Base-by-base conservation (phyloP, 768 basidiomycete species). In the Gymnopilus dilepis region DNA sequence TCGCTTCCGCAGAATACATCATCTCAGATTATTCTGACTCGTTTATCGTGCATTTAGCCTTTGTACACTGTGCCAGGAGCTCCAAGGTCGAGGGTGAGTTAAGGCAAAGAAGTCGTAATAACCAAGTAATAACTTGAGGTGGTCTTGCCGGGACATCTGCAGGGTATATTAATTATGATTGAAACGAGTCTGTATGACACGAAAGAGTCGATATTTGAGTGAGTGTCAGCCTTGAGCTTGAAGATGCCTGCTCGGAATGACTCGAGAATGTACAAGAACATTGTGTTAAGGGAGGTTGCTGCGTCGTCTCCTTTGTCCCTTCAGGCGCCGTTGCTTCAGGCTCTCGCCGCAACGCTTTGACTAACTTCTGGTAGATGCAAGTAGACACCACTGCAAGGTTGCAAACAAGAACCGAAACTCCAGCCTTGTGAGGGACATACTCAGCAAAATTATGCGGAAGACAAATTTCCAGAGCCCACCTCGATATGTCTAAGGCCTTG, bases 371-470 rank as follows among this genome's bases (percentile, higher is more conserved):
- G 59, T 56, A 56, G 19, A 56, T 6, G 21, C 56, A 56, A 19
- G 56, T 43, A 22, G 43, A 30, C 7, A 56, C 56, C 8, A 56
- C 56, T 2, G 41, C 28, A 6, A 56, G 41, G 21, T 56, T 56
- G 56, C 56, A 43, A 7, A 45, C 56, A 11, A 56, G 30, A 15
- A 56, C 28, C 13, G 56, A 56, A 19, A 56, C 30, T 28, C 38
- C 56, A 4, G 41, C 56, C 56, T 56, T n/a, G 26, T 17, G 19
- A 31, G 22, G 19, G 60, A 43, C 3, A 30, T 5, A 38, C 24
- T 34, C 69, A 54, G 8, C 9, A 22, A 8, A 7, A 53, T 3
- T 6, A 7, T 6, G 4, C 13, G 13, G n/a, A 8, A 37, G 34
- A 37, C 34, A 34, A 12, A 37, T 15, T 9, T 11, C 15, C 9